Evolutionary conservation across 352 stramenopile species (phyloP).

Genomic region (Phytophthora sojae): DNA sequence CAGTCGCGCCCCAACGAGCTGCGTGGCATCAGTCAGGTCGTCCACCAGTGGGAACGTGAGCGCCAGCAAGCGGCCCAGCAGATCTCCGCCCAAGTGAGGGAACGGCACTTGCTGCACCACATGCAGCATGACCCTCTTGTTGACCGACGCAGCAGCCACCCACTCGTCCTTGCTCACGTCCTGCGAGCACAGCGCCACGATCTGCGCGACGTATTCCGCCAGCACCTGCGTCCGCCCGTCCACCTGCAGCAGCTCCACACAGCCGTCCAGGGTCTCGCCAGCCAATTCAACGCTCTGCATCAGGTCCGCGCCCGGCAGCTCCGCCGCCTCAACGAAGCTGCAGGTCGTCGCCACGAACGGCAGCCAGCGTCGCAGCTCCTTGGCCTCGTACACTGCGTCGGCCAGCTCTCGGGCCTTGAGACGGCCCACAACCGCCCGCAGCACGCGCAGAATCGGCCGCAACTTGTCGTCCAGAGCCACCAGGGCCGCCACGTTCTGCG

Average conservation of each 20-base stretch:
- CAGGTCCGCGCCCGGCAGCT: conserved; percentile 34
- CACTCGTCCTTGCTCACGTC: conserved; percentile 75
- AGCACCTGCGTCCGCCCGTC: conserved; percentile 27
- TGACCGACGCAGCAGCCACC: conserved; percentile 48
- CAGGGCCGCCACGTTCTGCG: conserved; percentile 14
- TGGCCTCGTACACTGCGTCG: background rate
- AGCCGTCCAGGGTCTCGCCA: conserved; percentile 33
- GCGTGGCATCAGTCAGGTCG: conserved; percentile 67
- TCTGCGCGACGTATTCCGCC: conserved; percentile 40
- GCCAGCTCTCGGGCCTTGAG: conserved; percentile 1
- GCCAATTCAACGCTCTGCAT: conserved; percentile 34
- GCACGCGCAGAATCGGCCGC: conserved; percentile 34
- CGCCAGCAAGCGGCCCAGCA: conserved; percentile 77
- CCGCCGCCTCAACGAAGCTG: conserved; percentile 39
- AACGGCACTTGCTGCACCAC: conserved; percentile 64
- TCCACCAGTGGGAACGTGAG: conserved; percentile 86
- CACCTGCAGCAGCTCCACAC: conserved; percentile 21
- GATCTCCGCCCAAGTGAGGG: conserved; percentile 68
- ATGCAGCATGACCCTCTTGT: conserved; percentile 68
- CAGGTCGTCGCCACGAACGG: conserved; percentile 49
- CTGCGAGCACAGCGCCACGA: conserved; percentile 59
- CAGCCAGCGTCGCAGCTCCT: conserved; percentile 44
- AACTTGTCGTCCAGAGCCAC: conserved; percentile 41
- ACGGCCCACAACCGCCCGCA: conserved; percentile 28
- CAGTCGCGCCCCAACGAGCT: conserved; percentile 66